These are phyloP conservation scores for Pseudocercospora macadamiae DNA, from an alignment of 2,329 filamentous ascomycete species.

Conservation along the genomic window DNA sequence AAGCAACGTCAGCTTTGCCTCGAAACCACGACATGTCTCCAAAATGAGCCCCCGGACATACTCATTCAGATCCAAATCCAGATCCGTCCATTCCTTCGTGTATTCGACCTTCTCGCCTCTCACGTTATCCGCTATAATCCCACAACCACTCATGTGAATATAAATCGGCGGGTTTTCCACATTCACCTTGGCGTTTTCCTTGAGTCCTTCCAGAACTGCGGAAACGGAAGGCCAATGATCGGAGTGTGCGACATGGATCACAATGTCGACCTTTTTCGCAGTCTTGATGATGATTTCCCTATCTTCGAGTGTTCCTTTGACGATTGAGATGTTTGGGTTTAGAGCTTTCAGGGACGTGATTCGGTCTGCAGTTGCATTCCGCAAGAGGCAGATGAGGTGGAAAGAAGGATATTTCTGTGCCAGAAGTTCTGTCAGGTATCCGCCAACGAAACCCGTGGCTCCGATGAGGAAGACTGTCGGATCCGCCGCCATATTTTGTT, in stretches of 20 bases:
- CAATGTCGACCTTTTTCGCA: background rate
- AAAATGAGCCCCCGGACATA: too few relatives aligned
- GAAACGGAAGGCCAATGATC: constrained; percentile 2
- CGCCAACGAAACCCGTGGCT: background rate
- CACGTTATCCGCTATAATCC: background rate
- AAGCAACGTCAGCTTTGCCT: too few relatives aligned
- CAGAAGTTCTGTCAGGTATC: background rate
- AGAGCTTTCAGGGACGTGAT: background rate
- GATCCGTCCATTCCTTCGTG: constrained; percentile 1
- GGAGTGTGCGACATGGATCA: constrained; percentile 1
- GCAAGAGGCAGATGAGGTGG: background rate
- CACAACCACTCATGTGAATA: background rate
- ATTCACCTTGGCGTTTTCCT: background rate
- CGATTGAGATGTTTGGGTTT: background rate
- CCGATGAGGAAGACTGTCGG: background rate
- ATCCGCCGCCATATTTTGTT: too few relatives aligned
- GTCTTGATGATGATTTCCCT: background rate
- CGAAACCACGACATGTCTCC: too few relatives aligned
- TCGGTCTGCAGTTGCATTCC: background rate
- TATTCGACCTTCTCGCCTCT: background rate
- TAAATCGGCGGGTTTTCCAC: background rate
- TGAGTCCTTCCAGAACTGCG: background rate
- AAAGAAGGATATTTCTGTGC: background rate
- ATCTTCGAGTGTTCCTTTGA: constrained; percentile 1
- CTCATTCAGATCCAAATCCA: background rate